Evolutionary conservation across 2,329 filamentous ascomycete genomes (phyloP).

Genomic region (Trichothecium sympodiale): DNA sequence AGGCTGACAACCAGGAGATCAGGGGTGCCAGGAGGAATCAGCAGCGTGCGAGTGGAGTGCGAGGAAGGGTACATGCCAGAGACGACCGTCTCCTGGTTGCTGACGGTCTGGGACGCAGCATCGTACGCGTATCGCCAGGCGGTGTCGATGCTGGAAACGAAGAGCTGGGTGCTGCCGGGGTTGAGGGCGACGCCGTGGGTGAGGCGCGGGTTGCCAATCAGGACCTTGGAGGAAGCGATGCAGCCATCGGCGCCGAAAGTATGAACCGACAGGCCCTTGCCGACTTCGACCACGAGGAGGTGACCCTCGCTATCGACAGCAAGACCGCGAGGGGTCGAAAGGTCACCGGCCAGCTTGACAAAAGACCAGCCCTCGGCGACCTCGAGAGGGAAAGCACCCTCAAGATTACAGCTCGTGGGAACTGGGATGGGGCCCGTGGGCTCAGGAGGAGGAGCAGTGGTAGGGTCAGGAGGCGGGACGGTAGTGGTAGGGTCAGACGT

Average conservation of each 20-base stretch:
- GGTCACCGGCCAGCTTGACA: slow-evolving; percentile 26
- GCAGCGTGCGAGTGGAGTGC: slow-evolving; percentile 25
- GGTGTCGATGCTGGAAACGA: slow-evolving; percentile 25
- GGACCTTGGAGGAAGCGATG: slow-evolving; percentile 23
- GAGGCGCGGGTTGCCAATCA: slow-evolving; percentile 22
- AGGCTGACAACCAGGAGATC: slow-evolving; percentile 26
- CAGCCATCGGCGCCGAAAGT: slow-evolving; percentile 28
- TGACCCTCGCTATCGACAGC: slow-evolving; percentile 23
- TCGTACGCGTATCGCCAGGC: slow-evolving; percentile 50
- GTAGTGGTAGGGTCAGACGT: slow-evolving; percentile 1
- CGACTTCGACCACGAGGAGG: slow-evolving; percentile 24
- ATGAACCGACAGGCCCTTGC: slow-evolving; percentile 25
- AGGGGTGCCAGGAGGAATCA: slow-evolving; percentile 22
- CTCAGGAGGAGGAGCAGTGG: neutral
- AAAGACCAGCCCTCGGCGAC: slow-evolving; percentile 23
- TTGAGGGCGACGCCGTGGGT: slow-evolving; percentile 29
- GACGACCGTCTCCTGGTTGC: slow-evolving; percentile 27
- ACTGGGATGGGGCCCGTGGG: slow-evolving; percentile 2
- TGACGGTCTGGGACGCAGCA: slow-evolving; percentile 31
- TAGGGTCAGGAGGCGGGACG: neutral
- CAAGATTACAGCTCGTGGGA: slow-evolving; percentile 2
- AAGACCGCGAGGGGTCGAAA: slow-evolving; percentile 23
- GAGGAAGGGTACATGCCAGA: slow-evolving; percentile 26
- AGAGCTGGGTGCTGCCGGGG: slow-evolving; percentile 25
- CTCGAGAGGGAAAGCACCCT: slow-evolving; percentile 15